Base-by-base conservation (phyloP, 2,329 filamentous ascomycete genomes). In the Ascochyta clinopodiicola region DNA sequence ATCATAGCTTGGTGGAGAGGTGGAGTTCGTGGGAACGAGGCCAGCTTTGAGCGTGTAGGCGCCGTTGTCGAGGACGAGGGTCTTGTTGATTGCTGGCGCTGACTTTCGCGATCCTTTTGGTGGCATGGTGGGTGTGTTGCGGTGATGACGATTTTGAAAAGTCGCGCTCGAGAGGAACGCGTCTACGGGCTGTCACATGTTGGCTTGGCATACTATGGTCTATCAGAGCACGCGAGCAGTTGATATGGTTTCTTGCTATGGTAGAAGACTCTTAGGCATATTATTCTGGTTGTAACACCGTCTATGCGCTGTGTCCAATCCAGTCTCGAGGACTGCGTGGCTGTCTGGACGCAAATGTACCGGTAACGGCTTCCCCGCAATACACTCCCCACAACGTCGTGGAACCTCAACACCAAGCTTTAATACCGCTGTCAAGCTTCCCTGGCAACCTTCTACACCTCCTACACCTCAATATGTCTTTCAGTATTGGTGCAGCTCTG, bases 61-160 rank as follows among this genome's bases (percentile, higher is more conserved):
- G 73, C 95, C 95, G 79, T 98, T 97, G 79, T 99, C 95, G 69
- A 99, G 82, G 40, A 99, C 84, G 49, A 99, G 87, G 0, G 93
- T 96, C 29, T 71, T 62, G 21, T 50, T 56, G 24, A 60, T 57
- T 4, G 59, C 40, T 2, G 66, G 40, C 8, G 59, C 58, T 3
- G 61, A 61, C 49, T 73, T 74, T n/a, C 59, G 69, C 3, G 62
- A 69, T 45, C 68, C 64, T 62, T 73, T 74, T 6, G 73, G 50
- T 61, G 68, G 68, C 74, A 75, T 68, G 29, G 38, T 37, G 53
- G 37, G 6, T 13, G 24, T n/a, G 36, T 21, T 25, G 35, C n/a
- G 6, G 22, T 12, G 37, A 22, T 24, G 32, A 22, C 36, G 3
- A 10, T 37, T 10, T 5, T 9, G 29, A 40, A 22, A 37, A 19